A percentile compares a stretch with the other conserved stretches of the same genome.
Conservation (phyloP, 257 asterid genomes). For the Ilex aquifolium region DNA sequence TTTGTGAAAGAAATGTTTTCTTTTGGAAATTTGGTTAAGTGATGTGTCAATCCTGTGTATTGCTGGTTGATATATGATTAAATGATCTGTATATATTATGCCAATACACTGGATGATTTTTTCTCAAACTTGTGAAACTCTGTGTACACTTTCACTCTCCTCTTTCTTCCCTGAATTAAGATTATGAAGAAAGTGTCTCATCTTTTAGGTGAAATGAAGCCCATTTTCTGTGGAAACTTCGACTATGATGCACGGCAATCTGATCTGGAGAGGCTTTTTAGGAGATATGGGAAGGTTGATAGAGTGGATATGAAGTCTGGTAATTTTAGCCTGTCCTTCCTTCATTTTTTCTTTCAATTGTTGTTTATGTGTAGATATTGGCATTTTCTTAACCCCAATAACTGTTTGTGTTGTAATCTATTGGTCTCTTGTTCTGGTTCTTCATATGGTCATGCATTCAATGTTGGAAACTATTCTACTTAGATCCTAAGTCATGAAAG, state of each 20-base stretch:
- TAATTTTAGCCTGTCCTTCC: conserved; percentile 24
- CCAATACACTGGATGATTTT: no score
- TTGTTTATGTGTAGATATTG: not conserved
- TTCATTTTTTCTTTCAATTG: not conserved
- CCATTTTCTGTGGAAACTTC: conserved; percentile 77
- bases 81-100: no score
- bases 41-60: no score
- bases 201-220: conserved; percentile 44
- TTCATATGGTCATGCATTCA: not conserved
- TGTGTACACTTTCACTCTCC: no score
- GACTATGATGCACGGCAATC: conserved; percentile 78
- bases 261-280: conserved; percentile 73
- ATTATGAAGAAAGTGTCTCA: no score
- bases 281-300: conserved; percentile 70
- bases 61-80: no score
- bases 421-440: not conserved
- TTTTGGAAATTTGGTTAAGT: no score
- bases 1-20: no score
- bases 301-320: conserved; percentile 87
- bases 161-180: no score
- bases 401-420: not conserved
- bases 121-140: no score
- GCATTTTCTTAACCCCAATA: not conserved
- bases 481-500: not conserved
- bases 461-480: not conserved